Conservation (phyloP, 768 basidiomycete genomes). For the Zangia roseola region DNA sequence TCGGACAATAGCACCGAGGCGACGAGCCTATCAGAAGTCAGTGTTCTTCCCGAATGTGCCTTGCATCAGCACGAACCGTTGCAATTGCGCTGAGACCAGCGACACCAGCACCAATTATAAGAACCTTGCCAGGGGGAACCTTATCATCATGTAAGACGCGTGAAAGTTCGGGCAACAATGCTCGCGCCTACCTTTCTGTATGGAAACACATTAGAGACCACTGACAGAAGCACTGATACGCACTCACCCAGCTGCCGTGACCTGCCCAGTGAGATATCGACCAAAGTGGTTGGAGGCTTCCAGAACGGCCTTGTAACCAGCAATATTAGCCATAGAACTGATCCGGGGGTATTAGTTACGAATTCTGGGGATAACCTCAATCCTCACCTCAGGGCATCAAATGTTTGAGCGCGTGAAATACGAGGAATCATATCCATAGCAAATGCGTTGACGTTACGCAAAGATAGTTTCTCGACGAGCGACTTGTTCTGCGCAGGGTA, state of each 20-base stretch:
- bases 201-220: slow-evolving; percentile 5
- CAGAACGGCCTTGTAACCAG: slow-evolving; percentile 90
- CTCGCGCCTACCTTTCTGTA: slow-evolving; percentile 41
- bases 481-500: slow-evolving; percentile 81
- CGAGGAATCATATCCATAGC: slow-evolving; percentile 94
- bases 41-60: background rate
- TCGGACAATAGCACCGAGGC: slow-evolving; percentile 85
- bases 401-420: slow-evolving; percentile 87
- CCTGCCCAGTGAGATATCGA: slow-evolving; percentile 86
- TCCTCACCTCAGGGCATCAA: slow-evolving; percentile 78
- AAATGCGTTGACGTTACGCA: slow-evolving; percentile 67
- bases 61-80: slow-evolving; percentile 49
- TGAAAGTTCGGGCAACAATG: background rate
- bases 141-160: slow-evolving; percentile 32
- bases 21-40: slow-evolving; percentile 54
- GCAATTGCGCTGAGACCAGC: slow-evolving; percentile 87
- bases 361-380: slow-evolving; percentile 1
- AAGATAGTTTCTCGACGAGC: slow-evolving; percentile 67
- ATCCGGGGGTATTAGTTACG: background rate
- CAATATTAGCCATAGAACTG: slow-evolving; percentile 92
- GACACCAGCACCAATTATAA: slow-evolving; percentile 87
- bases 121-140: slow-evolving; percentile 85
- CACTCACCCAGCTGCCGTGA: slow-evolving; percentile 83
- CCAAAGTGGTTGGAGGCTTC: slow-evolving; percentile 91
- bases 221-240: slow-evolving; percentile 1